Percentiles rank a stretch among this genome's conserved stretches.
phyloP scores from a whole-genome alignment of 2,329 filamentous ascomycete genomes.

The Corynespora cassiicola region DNA sequence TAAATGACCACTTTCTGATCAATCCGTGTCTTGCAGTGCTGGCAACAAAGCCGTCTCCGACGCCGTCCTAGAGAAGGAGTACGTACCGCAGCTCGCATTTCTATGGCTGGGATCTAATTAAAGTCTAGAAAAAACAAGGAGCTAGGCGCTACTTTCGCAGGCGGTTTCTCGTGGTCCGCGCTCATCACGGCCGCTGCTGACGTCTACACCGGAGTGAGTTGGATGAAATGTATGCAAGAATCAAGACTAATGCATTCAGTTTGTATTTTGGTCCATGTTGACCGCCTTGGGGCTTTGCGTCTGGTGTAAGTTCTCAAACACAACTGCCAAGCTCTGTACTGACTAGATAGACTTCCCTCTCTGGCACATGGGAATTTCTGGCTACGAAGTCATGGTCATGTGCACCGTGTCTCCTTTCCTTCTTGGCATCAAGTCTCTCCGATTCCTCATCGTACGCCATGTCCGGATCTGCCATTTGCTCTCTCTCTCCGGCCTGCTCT shows the following conservation, averaged over 20 bases:
- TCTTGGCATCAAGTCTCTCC: slow-evolving; percentile 73
- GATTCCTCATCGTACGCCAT: slow-evolving; percentile 72
- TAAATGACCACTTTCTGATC: slow-evolving; percentile 44
- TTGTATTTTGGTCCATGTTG: slow-evolving; percentile 93
- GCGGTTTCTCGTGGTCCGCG: slow-evolving; percentile 75
- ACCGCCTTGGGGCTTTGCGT: slow-evolving; percentile 88
- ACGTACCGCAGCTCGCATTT: slow-evolving; percentile 48
- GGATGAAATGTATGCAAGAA: slow-evolving; percentile 4
- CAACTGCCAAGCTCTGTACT: slow-evolving; percentile 10
- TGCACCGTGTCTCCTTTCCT: slow-evolving; percentile 81
- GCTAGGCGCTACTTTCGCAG: slow-evolving; percentile 71
- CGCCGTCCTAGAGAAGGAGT: slow-evolving; percentile 73
- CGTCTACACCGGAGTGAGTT: slow-evolving; percentile 85
- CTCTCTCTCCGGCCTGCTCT: slow-evolving; percentile 78
- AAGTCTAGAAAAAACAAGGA: slow-evolving; percentile 74
- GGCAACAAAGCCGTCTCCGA: slow-evolving; percentile 53
- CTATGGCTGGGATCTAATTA: slow-evolving; percentile 29
- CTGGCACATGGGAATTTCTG: slow-evolving; percentile 99
- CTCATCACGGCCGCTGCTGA: slow-evolving; percentile 84
- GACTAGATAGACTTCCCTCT: slow-evolving; percentile 79
- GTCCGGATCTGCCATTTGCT: slow-evolving; percentile 75
- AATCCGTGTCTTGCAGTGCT: slow-evolving; percentile 47
- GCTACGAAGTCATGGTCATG: slow-evolving; percentile 91
- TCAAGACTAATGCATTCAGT: slow-evolving; percentile 57
- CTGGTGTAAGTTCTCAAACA: slow-evolving; percentile 75